A percentile compares a stretch with the other conserved stretches of the same genome.
These are phyloP conservation scores for Graphilbum sp. DNA, from an alignment of 2,329 filamentous ascomycete species.

Conservation along the genomic window DNA sequence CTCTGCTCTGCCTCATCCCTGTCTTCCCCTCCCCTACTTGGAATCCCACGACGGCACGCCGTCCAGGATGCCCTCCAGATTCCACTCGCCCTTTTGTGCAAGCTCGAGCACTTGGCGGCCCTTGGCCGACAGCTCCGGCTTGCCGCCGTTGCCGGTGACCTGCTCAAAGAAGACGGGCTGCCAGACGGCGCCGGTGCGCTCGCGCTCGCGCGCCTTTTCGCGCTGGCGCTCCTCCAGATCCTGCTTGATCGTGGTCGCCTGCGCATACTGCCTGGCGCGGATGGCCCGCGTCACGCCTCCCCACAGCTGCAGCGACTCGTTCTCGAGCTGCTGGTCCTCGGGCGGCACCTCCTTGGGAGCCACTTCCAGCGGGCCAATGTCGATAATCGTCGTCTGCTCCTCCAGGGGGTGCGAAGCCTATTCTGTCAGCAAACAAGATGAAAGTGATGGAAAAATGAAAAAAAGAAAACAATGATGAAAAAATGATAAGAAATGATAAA, in stretches of 20 bases:
- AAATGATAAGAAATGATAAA: background rate
- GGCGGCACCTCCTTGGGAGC: slow-evolving; percentile 68
- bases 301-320: slow-evolving; percentile 87
- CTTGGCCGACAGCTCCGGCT: slow-evolving; percentile 38
- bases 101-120: slow-evolving; percentile 32
- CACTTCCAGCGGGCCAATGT: slow-evolving; percentile 69
- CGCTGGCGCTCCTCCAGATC: slow-evolving; percentile 86
- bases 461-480: background rate
- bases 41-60: background rate
- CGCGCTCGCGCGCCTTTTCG: slow-evolving; percentile 65
- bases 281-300: slow-evolving; percentile 76
- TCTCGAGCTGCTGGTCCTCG: slow-evolving; percentile 59
- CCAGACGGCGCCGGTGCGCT: slow-evolving; percentile 54
- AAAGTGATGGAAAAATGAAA: background rate
- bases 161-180: slow-evolving; percentile 75
- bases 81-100: slow-evolving; percentile 37
- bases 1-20: too few relatives aligned
- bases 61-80: slow-evolving; percentile 14
- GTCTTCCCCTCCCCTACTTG: background rate
- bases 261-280: slow-evolving; percentile 60
- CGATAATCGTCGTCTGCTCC: slow-evolving; percentile 62
- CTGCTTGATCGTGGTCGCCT: slow-evolving; percentile 74
- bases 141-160: slow-evolving; percentile 36
- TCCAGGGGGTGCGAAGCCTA: slow-evolving; percentile 33
- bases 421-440: background rate